phyloP scores from a whole-genome alignment of 1,284 basidiomycete genomes.

The Trametes polyzona region DNA sequence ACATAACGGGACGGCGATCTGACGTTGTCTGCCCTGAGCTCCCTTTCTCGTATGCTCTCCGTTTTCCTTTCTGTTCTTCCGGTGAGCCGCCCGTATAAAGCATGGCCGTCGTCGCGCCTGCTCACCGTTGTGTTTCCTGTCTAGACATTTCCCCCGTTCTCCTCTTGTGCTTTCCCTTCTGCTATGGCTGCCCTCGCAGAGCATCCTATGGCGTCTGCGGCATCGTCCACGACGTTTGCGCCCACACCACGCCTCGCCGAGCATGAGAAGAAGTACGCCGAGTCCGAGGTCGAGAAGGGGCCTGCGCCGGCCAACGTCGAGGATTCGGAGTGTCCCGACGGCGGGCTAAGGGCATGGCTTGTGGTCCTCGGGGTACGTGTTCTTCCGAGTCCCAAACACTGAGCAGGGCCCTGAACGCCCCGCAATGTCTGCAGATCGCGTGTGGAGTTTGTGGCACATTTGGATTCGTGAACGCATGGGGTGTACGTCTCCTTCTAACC shows the following conservation, averaged over 20 bases:
- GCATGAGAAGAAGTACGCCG: not conserved
- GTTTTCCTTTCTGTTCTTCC: no score
- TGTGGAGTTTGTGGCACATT: constrained; percentile 42
- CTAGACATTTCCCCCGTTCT: no score
- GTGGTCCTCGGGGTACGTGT: constrained; percentile 42
- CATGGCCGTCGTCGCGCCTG: no score
- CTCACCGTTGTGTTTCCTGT: no score
- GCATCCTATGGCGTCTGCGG: no score
- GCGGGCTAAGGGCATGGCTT: constrained; percentile 45
- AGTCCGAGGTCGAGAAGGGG: constrained; percentile 7
- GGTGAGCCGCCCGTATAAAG: no score
- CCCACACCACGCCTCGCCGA: not conserved
- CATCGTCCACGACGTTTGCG: constrained; percentile 1
- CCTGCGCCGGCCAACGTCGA: not conserved
- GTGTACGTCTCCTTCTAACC: constrained; percentile 33
- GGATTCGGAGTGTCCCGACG: constrained; percentile 38
- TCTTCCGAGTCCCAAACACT: not conserved
- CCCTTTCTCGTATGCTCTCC: no score
- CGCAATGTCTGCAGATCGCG: constrained; percentile 5
- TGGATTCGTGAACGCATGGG: constrained; percentile 48
- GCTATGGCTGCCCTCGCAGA: no score
- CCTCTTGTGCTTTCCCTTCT: no score
- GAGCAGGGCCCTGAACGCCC: not conserved
- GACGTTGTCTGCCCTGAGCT: no score
- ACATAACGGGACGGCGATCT: no score